Base-by-base conservation (phyloP, 2,329 filamentous ascomycete genomes). In the Calycina herbarum region DNA sequence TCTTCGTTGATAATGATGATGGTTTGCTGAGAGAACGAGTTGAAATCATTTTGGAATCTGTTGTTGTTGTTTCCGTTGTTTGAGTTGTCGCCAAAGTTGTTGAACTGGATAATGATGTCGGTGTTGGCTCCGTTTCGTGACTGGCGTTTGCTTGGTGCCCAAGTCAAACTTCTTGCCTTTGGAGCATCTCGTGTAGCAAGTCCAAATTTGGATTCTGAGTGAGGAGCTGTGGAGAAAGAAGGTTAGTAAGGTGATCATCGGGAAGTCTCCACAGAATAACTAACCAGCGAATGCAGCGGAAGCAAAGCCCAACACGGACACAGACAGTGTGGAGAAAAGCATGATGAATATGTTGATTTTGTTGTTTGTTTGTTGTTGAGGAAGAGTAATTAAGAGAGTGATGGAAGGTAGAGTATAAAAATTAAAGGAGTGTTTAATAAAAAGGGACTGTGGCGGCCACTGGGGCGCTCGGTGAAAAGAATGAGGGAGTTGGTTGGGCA, bases 401-500 rank as follows among this genome's bases (percentile, higher is more conserved):
- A 65, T 61, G 64, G 59, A 64, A 65, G 29, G 51, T 64, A 62
- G 33, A 64, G 13, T 33, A 57, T 62, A 64, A 51, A 68, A 61
- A 66, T 62, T 66, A 68, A 69, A 70, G 68, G 60, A 66, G 33
- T 65, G 68, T 68, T 71, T 69, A 56, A 40, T 58, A 62, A 64
- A 67, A 63, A 70, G 72, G 38, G 65, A 69, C 48, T 68, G 68
- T 67, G 70, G 72, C 73, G 68, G 71, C 72, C 72, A 66, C 72
- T 74, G 59, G 73, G 72, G 73, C 73, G 73, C 73, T 72, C 71
- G 61, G 61, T 68, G 62, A 69, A 72, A 72, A 63, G 68, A 75
- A 74, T 70, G 69, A 68, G 56, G 40, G 64, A 66, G 42, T 29
- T 61, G 63, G 63, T 61, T 63, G 63, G 64, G 67, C 62, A 61